These are phyloP conservation scores for Phylloporus sp. DNA, from an alignment of 768 basidiomycete genomes.

Conservation along the genomic window DNA sequence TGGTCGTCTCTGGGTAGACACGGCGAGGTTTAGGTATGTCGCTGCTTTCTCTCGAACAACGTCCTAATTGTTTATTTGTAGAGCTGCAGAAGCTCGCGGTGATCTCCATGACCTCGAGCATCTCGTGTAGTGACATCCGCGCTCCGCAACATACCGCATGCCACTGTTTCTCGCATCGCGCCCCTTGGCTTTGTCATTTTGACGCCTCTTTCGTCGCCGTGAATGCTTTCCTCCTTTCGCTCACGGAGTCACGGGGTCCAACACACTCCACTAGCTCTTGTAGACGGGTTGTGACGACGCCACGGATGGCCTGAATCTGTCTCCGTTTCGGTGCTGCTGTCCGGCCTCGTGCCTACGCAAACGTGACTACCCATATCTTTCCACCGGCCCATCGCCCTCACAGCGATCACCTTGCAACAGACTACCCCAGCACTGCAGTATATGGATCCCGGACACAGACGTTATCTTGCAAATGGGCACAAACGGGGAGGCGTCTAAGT, in stretches of 20 bases:
- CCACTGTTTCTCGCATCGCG: conserved; percentile 69
- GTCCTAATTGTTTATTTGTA: conserved; percentile 67
- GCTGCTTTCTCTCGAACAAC: neutral
- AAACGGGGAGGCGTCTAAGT: no score
- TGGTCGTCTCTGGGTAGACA: conserved; percentile 85
- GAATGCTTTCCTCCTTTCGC: conserved; percentile 81
- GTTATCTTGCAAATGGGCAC: no score
- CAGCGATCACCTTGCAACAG: no score
- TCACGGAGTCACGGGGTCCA: conserved; percentile 67
- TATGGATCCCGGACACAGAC: no score
- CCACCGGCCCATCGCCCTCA: no score
- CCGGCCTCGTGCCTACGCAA: no score
- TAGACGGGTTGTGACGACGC: no score
- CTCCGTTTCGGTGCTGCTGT: no score
- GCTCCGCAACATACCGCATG: conserved; percentile 67
- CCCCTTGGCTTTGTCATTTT: conserved; percentile 79
- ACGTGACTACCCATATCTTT: no score
- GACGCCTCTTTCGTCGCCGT: conserved; percentile 84
- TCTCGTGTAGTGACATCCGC: conserved; percentile 59
- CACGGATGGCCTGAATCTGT: no score
- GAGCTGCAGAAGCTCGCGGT: conserved; percentile 90
- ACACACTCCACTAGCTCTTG: conserved; percentile 39
- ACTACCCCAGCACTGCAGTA: no score
- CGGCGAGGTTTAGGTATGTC: conserved; percentile 80
- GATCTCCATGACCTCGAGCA: conserved; percentile 88